Conservation (phyloP, 2,329 filamentous ascomycete genomes). For the Colletotrichum sublineola region DNA sequence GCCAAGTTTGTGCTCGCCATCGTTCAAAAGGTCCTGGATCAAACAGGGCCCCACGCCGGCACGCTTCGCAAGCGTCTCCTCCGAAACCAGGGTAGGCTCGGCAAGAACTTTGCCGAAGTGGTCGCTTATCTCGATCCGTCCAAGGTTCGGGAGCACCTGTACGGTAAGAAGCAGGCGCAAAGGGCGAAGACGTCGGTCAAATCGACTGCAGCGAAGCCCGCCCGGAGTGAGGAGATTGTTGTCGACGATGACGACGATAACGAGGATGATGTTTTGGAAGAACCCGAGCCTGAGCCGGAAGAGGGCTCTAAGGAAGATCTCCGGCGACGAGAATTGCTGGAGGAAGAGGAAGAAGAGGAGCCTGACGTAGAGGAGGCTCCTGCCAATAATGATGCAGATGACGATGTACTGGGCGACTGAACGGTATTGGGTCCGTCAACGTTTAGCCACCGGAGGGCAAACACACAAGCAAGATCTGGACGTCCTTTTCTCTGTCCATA, state of each 20-base stretch:
- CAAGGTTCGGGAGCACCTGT: constrained; percentile 64
- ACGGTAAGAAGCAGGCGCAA: constrained; percentile 48
- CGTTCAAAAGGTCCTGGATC: constrained; percentile 80
- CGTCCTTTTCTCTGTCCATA: constrained; percentile 31
- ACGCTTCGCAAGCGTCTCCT: constrained; percentile 79
- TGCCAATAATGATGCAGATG: constrained; percentile 40
- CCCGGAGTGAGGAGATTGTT: constrained; percentile 61
- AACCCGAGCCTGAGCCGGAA: constrained; percentile 66
- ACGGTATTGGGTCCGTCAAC: constrained; percentile 6
- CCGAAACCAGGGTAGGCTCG: constrained; percentile 84
- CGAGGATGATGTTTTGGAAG: constrained; percentile 57
- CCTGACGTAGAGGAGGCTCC: constrained; percentile 49
- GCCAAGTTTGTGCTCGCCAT: constrained; percentile 88
- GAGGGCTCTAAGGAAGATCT: constrained; percentile 72
- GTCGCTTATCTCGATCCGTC: constrained; percentile 82
- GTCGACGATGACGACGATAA: constrained; percentile 59
- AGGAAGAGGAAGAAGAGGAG: constrained; percentile 62
- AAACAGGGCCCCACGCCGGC: constrained; percentile 68
- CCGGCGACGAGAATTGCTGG: constrained; percentile 66
- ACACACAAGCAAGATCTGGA: constrained; percentile 3
- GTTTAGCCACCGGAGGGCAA: not conserved
- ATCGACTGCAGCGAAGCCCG: constrained; percentile 57
- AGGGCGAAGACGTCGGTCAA: constrained; percentile 54
- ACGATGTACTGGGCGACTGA: constrained; percentile 59
- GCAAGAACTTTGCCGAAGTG: constrained; percentile 87